Evolutionary conservation across 495 filamentous ascomycete genomes (phyloP).

Genomic region (Penicillium tannophilum): DNA sequence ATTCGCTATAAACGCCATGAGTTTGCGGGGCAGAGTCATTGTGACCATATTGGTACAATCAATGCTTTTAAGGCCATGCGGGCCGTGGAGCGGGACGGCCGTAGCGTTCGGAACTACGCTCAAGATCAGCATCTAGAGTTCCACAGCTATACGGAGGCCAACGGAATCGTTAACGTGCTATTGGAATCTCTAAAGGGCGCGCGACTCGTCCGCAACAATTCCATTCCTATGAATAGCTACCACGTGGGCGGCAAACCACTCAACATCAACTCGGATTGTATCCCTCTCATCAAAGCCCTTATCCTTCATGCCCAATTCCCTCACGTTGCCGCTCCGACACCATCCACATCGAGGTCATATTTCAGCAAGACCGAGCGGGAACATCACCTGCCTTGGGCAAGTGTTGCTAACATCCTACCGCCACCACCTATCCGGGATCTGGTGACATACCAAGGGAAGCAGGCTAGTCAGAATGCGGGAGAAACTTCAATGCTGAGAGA

Average conservation of each 20-base stretch:
- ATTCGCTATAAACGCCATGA: slow-evolving; percentile 31
- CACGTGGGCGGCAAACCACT: slow-evolving; percentile 47
- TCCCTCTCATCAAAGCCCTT: slow-evolving; percentile 53
- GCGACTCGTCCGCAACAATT: too few relatives aligned
- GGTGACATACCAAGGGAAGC: neutral
- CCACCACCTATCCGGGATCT: neutral
- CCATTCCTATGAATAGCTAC: neutral
- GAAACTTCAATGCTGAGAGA: slow-evolving; percentile 20
- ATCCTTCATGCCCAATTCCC: slow-evolving; percentile 50
- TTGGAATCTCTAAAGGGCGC: neutral
- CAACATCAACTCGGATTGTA: slow-evolving; percentile 52
- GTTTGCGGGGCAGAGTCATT: slow-evolving; percentile 45
- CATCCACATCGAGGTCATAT: neutral
- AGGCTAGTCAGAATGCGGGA: neutral
- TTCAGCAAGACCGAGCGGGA: neutral
- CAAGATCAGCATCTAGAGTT: slow-evolving; percentile 12
- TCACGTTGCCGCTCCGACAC: slow-evolving; percentile 41
- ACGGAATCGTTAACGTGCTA: neutral
- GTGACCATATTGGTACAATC: slow-evolving; percentile 56
- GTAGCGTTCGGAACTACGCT: neutral
- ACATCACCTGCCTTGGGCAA: neutral
- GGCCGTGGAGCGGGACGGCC: slow-evolving; percentile 24
- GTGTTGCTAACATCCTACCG: neutral
- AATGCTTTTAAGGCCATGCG: slow-evolving; percentile 54
- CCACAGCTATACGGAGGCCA: slow-evolving; percentile 9